These are phyloP conservation scores for Pseudomonodictys pantanalensis DNA, from an alignment of 495 filamentous ascomycete species.

Conservation along the genomic window DNA sequence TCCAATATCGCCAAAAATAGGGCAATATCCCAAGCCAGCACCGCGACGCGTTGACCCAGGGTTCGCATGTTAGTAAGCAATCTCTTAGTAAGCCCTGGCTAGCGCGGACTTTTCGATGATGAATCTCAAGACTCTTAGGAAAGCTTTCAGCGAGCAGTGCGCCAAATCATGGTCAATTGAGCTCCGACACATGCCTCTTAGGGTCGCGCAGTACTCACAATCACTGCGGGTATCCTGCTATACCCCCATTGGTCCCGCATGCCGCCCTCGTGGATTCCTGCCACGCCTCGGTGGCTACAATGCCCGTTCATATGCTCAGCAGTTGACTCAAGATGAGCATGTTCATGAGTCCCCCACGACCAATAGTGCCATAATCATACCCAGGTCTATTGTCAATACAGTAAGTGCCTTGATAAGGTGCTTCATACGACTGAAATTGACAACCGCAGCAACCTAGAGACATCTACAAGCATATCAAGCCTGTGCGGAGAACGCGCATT, in stretches of 20 bases:
- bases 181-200: conserved; percentile 14
- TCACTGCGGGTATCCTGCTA: background rate
- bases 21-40: no score
- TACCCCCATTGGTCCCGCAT: background rate
- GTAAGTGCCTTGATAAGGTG: background rate
- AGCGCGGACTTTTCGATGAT: background rate
- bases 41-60: no score
- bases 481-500: no score
- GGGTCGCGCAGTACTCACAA: conserved; percentile 17
- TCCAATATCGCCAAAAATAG: no score
- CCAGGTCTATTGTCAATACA: background rate
- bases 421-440: background rate
- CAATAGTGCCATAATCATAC: conserved; percentile 26
- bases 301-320: background rate
- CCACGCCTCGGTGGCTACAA: background rate
- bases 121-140: background rate
- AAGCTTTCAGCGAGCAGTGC: background rate
- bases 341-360: background rate
- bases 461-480: conserved; percentile 19
- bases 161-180: conserved; percentile 10
- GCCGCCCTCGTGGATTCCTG: background rate
- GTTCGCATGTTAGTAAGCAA: background rate
- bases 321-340: background rate
- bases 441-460: conserved; percentile 16
- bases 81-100: background rate